Evolutionary conservation across 1,139 yeast species (phyloP).

Genomic region (Geotrichum europaeum): DNA sequence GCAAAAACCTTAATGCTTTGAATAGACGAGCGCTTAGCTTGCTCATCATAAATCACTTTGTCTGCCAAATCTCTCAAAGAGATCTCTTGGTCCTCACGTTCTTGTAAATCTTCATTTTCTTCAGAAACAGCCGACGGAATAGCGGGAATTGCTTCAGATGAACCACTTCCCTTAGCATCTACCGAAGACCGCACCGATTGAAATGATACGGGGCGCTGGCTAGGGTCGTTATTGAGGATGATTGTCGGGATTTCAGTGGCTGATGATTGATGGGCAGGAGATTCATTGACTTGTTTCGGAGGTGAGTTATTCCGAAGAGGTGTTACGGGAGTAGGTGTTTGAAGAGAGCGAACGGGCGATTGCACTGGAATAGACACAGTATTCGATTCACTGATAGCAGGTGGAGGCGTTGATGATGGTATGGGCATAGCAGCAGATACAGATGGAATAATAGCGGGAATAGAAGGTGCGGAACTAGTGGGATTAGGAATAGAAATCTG

Average conservation of each 20-base stretch:
- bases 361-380: neutral
- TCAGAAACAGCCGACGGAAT: neutral
- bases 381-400: neutral
- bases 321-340: neutral
- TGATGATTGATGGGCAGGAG: neutral
- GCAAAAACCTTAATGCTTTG: slow-evolving; percentile 16
- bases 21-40: slow-evolving; percentile 13
- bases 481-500: neutral
- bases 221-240: slow-evolving; percentile 7
- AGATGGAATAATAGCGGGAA: neutral
- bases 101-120: neutral
- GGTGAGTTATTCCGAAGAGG: neutral
- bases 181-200: neutral
- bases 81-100: neutral
- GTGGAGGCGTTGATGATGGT: neutral
- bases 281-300: neutral
- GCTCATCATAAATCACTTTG: neutral
- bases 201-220: slow-evolving; percentile 6
- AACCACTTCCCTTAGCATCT: neutral
- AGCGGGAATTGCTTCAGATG: neutral
- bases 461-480: neutral
- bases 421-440: neutral
- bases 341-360: neutral
- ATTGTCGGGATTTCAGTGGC: slow-evolving; percentile 7
- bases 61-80: slow-evolving; percentile 2